Conservation (phyloP, 2,329 filamentous ascomycete genomes). For the Aspergillus floridensis region DNA sequence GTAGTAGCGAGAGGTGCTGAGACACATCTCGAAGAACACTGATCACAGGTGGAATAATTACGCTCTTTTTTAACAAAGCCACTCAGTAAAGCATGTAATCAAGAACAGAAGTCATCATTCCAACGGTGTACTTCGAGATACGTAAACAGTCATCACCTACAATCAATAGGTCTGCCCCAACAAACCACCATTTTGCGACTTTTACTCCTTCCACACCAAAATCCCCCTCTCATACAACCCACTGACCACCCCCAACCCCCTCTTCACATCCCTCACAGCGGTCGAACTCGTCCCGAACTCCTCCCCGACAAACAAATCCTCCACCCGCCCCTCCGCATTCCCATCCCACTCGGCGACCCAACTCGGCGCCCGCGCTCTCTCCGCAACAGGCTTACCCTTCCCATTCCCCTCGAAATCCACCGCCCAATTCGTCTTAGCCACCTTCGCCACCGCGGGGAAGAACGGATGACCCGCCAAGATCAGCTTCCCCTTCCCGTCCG, state of each 20-base stretch:
- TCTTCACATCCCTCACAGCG: conserved; percentile 11
- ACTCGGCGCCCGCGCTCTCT: conserved; percentile 4
- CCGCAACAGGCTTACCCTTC: conserved; percentile 1
- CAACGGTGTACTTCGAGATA: too few relatives aligned
- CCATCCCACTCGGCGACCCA: conserved; percentile 9
- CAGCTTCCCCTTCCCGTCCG: conserved; percentile 10
- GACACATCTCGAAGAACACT: too few relatives aligned
- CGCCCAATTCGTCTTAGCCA: conserved; percentile 1
- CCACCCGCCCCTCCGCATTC: neutral
- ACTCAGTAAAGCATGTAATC: too few relatives aligned
- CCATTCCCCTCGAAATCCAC: neutral
- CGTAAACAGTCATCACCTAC: too few relatives aligned
- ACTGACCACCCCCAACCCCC: conserved; percentile 13
- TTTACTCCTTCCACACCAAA: conserved; percentile 14
- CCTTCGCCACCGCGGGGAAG: conserved; percentile 8
- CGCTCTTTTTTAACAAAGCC: too few relatives aligned
- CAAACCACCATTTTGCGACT: too few relatives aligned
- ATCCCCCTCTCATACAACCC: conserved; percentile 18
- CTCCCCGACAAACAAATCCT: conserved; percentile 9
- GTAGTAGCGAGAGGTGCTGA: too few relatives aligned
- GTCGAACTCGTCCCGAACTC: conserved; percentile 10
- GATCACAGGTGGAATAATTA: too few relatives aligned
- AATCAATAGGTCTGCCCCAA: too few relatives aligned
- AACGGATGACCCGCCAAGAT: conserved; percentile 18
- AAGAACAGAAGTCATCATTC: too few relatives aligned